Base-by-base conservation (phyloP, 2,329 filamentous ascomycete species). In the Leptodontidium sp. region DNA sequence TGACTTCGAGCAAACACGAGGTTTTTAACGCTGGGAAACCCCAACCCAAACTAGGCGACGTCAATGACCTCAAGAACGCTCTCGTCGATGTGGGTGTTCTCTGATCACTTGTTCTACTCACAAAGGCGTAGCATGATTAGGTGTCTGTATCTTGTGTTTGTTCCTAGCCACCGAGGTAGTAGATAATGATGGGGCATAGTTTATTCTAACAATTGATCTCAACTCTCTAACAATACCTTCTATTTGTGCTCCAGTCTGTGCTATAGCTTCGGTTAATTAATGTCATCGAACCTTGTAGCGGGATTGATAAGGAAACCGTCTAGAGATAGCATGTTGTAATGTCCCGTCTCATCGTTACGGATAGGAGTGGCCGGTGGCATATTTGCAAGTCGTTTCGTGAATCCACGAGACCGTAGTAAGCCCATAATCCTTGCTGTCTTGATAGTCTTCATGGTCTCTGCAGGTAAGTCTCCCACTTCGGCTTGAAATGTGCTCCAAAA, bases 321-420 rank as follows among this genome's bases (percentile, higher is more conserved):
- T 29, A 82, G 68, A 29, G 70, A 74, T 64, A 79, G 71, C 77
- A 82, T 80, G 5, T 80, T 79, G 68, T 83, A 82, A 38, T 73
- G 73, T 66, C 81, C 79, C 24, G 63, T 69, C 70, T 82, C 78
- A 72, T 82, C 75, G 69, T 81, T 78, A 8, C 61, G 52, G 62
- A 83, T 81, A 15, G 80, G 80, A 38, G 77, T 71, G 29, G 79
- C 75, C 71, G 75, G 61, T 1, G 77, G 75, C 71, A 73, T 72
- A 72, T 81, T 82, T 24, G 76, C 76, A 65, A 83, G 77, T 11
- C 80, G 78, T 68, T 76, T 77, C 2, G 80, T 83, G 66, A 83
- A 82, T 7, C 80, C 81, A 49, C 64, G 38, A 2, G 76, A 80
- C 5, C 78, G 69, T 21, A 83, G 65, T 50, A 80, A 53, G 0